Evolutionary conservation across 2,329 filamentous ascomycete species (phyloP).

Genomic region (Neofusicoccum ribis): DNA sequence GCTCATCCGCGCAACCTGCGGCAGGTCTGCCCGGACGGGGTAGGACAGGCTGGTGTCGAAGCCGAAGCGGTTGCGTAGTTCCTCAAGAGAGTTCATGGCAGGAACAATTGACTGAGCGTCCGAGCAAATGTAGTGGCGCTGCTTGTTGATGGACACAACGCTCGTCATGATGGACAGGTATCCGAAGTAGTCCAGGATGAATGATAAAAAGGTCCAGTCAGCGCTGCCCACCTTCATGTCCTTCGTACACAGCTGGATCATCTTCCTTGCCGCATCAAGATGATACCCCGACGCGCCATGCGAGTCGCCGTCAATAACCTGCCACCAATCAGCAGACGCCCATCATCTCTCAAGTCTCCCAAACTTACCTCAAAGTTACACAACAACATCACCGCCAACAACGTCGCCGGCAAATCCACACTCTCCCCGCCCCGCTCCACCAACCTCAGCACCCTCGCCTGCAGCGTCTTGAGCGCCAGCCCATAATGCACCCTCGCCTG

Average conservation of each 20-base stretch:
- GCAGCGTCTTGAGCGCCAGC: neutral
- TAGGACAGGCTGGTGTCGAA: neutral
- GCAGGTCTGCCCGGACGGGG: neutral
- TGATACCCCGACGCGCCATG: no score
- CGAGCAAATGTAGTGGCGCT: neutral
- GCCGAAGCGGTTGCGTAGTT: neutral
- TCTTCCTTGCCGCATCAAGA: neutral
- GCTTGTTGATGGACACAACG: neutral
- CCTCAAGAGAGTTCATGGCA: neutral
- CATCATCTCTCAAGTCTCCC: no score
- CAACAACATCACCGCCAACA: no score
- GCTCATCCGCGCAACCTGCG: neutral
- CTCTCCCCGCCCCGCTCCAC: neutral
- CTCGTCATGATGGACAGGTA: neutral
- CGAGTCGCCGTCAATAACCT: no score
- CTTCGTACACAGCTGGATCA: neutral
- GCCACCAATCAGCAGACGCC: no score
- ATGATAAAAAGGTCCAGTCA: neutral
- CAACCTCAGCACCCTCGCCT: neutral
- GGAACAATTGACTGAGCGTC: neutral
- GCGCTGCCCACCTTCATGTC: neutral
- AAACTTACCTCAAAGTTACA: no score
- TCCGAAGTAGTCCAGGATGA: neutral
- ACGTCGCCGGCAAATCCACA: neutral
- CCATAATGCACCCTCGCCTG: neutral